A percentile compares a stretch with the other conserved stretches of the same genome.
These are phyloP conservation scores for Discostella stelligeroides DNA, from an alignment of 108 stramenopile species.

Conservation along the genomic window DNA sequence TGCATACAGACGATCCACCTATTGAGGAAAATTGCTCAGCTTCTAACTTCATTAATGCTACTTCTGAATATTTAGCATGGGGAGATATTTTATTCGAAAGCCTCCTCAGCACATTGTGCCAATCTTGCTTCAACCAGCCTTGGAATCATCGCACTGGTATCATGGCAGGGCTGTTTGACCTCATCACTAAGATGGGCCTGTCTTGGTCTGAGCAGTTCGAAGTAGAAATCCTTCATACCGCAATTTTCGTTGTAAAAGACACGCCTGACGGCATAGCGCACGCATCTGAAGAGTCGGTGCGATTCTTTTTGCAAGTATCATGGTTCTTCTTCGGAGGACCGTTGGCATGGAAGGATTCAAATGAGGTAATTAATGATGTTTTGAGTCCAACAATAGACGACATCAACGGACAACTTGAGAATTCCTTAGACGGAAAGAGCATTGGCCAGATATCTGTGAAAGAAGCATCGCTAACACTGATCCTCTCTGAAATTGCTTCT, in stretches of 20 bases:
- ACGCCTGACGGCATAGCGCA: slow-evolving; percentile 63
- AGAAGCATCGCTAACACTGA: slow-evolving; percentile 54
- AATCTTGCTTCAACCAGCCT: slow-evolving; percentile 37
- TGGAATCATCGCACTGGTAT: slow-evolving; percentile 62
- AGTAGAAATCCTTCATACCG: slow-evolving; percentile 69
- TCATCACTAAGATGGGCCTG: slow-evolving; percentile 54
- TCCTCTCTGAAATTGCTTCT: slow-evolving; percentile 68
- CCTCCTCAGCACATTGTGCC: slow-evolving; percentile 58
- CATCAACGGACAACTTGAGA: neutral
- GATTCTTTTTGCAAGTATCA: slow-evolving; percentile 61
- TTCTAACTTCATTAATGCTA: neutral
- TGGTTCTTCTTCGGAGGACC: slow-evolving; percentile 53
- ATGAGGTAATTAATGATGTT: slow-evolving; percentile 38
- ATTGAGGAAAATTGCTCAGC: neutral
- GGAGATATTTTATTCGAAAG: slow-evolving; percentile 54
- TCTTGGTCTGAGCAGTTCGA: slow-evolving; percentile 68
- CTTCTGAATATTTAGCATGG: neutral
- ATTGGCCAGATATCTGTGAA: slow-evolving; percentile 29
- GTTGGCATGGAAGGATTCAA: slow-evolving; percentile 26
- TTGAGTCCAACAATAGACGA: slow-evolving; percentile 17
- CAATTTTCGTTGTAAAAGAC: slow-evolving; percentile 76
- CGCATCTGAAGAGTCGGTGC: slow-evolving; percentile 56
- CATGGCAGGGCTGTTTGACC: slow-evolving; percentile 46
- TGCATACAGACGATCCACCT: neutral
- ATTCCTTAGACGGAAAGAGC: neutral